A percentile compares a stretch with the other conserved stretches of the same genome.
Conservation (phyloP, 495 filamentous ascomycete genomes). For the Aspergillus leporis region DNA sequence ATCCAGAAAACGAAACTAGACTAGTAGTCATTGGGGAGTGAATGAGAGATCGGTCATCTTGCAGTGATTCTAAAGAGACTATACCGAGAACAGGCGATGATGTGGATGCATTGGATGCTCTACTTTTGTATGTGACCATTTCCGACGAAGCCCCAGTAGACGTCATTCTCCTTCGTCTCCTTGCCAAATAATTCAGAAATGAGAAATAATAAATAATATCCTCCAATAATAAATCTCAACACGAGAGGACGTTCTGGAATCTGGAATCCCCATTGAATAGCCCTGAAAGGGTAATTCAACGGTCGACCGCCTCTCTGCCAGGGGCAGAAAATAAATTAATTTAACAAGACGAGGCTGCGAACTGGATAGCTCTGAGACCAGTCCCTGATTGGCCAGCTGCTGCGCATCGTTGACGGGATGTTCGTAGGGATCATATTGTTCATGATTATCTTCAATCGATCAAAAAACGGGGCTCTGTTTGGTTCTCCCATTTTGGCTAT, state of each 20-base stretch:
- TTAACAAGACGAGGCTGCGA: constrained; percentile 25
- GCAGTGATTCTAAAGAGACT: constrained; percentile 9
- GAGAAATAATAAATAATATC: constrained; percentile 4
- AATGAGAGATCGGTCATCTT: constrained; percentile 17
- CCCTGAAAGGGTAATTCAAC: constrained; percentile 8
- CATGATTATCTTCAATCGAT: constrained; percentile 5
- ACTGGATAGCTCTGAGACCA: constrained; percentile 14
- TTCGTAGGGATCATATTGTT: constrained; percentile 4
- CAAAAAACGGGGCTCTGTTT: neutral
- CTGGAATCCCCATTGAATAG: constrained; percentile 15
- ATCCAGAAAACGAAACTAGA: constrained; percentile 5
- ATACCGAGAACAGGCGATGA: neutral
- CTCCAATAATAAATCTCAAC: constrained; percentile 1
- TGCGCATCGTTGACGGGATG: neutral
- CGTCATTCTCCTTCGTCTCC: constrained; percentile 1
- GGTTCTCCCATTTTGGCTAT: neutral
- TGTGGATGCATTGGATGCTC: constrained; percentile 6
- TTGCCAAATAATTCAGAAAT: neutral
- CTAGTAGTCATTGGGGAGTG: neutral
- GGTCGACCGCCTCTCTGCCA: constrained; percentile 12
- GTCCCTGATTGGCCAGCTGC: neutral
- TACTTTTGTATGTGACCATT: constrained; percentile 3
- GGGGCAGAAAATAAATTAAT: constrained; percentile 12
- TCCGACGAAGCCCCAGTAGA: neutral
- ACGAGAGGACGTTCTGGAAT: constrained; percentile 1